Conservation (phyloP, 31 red algal species). For the Endocladia muricata region DNA sequence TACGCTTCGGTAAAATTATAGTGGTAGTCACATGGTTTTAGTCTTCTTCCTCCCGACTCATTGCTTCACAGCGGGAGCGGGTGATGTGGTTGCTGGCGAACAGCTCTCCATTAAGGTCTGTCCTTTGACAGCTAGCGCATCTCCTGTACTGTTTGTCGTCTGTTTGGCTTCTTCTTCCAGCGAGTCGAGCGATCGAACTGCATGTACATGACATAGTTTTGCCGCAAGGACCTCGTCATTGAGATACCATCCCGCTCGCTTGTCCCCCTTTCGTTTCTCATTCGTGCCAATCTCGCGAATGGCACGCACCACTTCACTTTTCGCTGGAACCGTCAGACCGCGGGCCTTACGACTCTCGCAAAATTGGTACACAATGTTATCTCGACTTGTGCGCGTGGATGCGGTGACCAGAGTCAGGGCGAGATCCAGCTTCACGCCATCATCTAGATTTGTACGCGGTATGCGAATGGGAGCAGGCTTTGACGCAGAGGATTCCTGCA, state of each 20-base stretch:
- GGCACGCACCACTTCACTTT: constrained; percentile 60
- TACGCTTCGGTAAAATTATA: no score
- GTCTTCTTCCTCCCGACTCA: no score
- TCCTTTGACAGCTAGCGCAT: no score
- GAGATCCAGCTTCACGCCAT: constrained; percentile 37
- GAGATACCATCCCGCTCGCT: constrained; percentile 45
- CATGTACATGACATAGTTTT: constrained; percentile 34
- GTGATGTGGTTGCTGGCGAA: no score
- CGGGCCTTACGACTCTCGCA: constrained; percentile 22
- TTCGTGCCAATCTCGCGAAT: constrained; percentile 50
- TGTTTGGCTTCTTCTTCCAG: no score
- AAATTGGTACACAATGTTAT: constrained; percentile 58
- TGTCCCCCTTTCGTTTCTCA: constrained; percentile 58
- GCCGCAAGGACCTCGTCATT: constrained; percentile 31
- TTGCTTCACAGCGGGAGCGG: no score
- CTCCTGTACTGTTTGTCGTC: no score
- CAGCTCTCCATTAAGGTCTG: no score
- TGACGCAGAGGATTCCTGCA: constrained; percentile 5
- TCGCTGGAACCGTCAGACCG: constrained; percentile 38
- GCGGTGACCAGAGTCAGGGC: constrained; percentile 30
- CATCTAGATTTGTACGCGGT: constrained; percentile 22
- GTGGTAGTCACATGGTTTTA: no score
- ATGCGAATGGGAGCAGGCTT: constrained; percentile 19
- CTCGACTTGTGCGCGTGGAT: constrained; percentile 13
- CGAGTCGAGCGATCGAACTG: no score